Evolutionary conservation across 2,329 filamentous ascomycete species (phyloP), one percentile per base, ranked within the genome.

Genomic region (Sclerotinia spermophila): DNA sequence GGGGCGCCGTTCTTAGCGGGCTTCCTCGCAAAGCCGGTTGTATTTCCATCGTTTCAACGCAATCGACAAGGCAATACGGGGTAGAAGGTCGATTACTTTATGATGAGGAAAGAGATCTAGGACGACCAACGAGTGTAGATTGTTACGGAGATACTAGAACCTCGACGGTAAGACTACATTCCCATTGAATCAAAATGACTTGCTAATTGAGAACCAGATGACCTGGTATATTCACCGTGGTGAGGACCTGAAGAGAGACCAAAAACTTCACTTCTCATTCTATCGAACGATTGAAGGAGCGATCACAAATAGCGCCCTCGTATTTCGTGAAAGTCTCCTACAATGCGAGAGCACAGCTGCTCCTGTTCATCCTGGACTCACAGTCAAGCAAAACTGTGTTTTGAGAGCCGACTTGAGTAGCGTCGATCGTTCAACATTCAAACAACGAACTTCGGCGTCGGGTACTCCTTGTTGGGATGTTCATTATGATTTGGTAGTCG

Each of bases 151-250:
- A n/a, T n/a, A n/a, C n/a, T n/a, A n/a, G n/a, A n/a, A n/a, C n/a
- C n/a, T n/a, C n/a, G n/a, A n/a, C n/a, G n/a, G n/a, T n/a, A n/a
- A n/a, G n/a, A n/a, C n/a, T n/a, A n/a, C n/a, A n/a, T n/a, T n/a
- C n/a, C n/a, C n/a, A n/a, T n/a, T n/a, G n/a, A n/a, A n/a, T n/a
- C n/a, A n/a, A n/a, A n/a, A n/a, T n/a, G n/a, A n/a, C n/a, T n/a
- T n/a, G n/a, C n/a, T n/a, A n/a, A n/a, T n/a, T n/a, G n/a, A n/a
- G 15, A 30, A 35, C 44, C 33, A 76, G 75, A 75, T 76, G 73
- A 72, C 62, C 17, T 77, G 74, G 74, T 76, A 74, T 45, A 76
- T 77, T n/a, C 17, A 70, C 30, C 58, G 64, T 13, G 75, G 74
- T 17, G 73, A 76, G 8, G 72, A 75, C 44, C 65, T 77, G 2